Base-by-base conservation (phyloP, 2,329 filamentous ascomycete species). In the Teratosphaeria nubilosa region DNA sequence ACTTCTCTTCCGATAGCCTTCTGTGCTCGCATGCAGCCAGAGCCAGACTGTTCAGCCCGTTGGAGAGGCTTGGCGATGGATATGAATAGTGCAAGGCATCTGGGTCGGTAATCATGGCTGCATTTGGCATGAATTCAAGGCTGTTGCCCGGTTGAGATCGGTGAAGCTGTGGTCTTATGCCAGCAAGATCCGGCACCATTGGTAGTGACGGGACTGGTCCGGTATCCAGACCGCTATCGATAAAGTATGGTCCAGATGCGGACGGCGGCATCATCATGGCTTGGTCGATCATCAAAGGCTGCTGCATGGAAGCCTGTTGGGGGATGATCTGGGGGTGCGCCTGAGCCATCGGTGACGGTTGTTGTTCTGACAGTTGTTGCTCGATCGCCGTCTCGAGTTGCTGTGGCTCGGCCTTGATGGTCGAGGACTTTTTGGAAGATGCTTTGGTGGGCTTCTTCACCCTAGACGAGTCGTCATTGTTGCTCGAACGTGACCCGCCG, bases 391-490 rank as follows among this genome's bases (percentile, higher is more conserved):
- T 67, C 61, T 72, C 70, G 51, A 72, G 58, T 30, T 53, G 51
- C 10, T 67, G 61, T 14, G 66, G 62, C 55, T 71, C 69, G 10
- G 63, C 57, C 59, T 70, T 69, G 30, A 25, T 25, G 7, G 22
- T 22, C 9, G 56, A 51, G 13, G 64, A 56, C 63, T 72, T 72
- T 61, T 68, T 71, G 6, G 65, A 50, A 5, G 62, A 53, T n/a
- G 62, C 60, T 64, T 75, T 76, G 45, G 71, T 70, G n/a, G 66
- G 58, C 66, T 77, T 78, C 65, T 76, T 76, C 56, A 73, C 70
- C 60, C 75, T 75, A 62, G 73, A 70, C 56, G 76, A 75, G 55
- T 77, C 75, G 54, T 68, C 73, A n/a, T 67, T 62, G 59, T 72
- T 74, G 55, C 74, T 73, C 24, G 70, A 64, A n/a, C 70, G 69